Conservation (phyloP, 2,329 filamentous ascomycete genomes). For the Sporothrix variecibatus region DNA sequence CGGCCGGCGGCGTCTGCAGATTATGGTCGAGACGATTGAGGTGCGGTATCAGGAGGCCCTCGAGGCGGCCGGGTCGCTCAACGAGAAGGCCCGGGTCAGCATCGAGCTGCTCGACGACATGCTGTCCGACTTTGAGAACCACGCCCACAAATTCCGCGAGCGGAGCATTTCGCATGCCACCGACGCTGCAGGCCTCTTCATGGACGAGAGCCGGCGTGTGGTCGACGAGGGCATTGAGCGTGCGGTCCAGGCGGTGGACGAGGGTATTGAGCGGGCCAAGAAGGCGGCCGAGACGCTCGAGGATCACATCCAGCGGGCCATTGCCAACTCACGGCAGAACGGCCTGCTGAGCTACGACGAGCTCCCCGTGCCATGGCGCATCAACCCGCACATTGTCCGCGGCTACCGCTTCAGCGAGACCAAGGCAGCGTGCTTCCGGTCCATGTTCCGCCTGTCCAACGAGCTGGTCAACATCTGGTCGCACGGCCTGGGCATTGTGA, state of each 20-base stretch:
- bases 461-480: conserved; percentile 99
- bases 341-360: conserved; percentile 88
- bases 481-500: conserved; percentile 82
- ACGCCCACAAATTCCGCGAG: conserved; percentile 77
- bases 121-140: conserved; percentile 79
- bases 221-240: conserved; percentile 77
- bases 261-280: conserved; percentile 78
- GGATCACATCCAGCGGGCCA: conserved; percentile 79
- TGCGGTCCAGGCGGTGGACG: conserved; percentile 75
- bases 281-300: conserved; percentile 80
- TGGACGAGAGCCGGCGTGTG: conserved; percentile 77
- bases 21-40: conserved; percentile 93
- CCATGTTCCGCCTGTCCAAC: conserved; percentile 83
- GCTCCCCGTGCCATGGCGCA: conserved; percentile 85
- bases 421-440: conserved; percentile 84
- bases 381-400: conserved; percentile 88
- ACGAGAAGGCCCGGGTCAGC: conserved; percentile 87
- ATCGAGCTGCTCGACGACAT: conserved; percentile 85
- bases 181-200: conserved; percentile 68
- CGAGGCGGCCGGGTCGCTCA: conserved; percentile 79
- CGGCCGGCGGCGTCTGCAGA: conserved; percentile 77
- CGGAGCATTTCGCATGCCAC: conserved; percentile 68
- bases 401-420: conserved; percentile 95
- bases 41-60: conserved; percentile 83
- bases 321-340: conserved; percentile 72